Conservation (phyloP, 805 yeast genomes). For the Novakomyces olei region DNA sequence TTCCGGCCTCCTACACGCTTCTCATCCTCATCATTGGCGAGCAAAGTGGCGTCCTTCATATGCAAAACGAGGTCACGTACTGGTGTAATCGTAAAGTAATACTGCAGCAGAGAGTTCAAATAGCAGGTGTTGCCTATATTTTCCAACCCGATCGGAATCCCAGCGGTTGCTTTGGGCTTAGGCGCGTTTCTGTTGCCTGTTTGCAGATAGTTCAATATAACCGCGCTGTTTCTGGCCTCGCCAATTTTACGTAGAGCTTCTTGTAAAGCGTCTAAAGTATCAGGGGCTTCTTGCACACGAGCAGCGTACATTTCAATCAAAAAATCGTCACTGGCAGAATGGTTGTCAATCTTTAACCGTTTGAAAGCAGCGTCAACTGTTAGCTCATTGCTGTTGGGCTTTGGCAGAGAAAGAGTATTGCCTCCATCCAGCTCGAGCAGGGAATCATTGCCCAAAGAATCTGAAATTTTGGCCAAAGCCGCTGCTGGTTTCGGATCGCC, state of each 20-base stretch:
- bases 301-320: constrained; percentile 31
- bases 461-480: background rate
- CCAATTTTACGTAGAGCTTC: constrained; percentile 39
- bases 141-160: constrained; percentile 43
- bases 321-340: constrained; percentile 26
- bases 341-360: constrained; percentile 14
- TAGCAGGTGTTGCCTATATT: constrained; percentile 95
- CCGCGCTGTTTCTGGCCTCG: constrained; percentile 28
- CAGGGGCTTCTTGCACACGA: constrained; percentile 19
- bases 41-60: constrained; percentile 18
- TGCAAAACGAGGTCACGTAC: constrained; percentile 41
- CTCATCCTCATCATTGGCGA: constrained; percentile 8
- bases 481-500: background rate
- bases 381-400: background rate
- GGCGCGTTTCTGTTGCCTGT: constrained; percentile 30
- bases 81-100: constrained; percentile 69
- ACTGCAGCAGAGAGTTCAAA: constrained; percentile 72
- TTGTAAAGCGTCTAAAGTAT: constrained; percentile 25
- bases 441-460: background rate
- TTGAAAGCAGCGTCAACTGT: constrained; percentile 10
- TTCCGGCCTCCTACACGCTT: constrained; percentile 75
- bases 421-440: background rate
- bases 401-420: background rate
- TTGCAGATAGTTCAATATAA: constrained; percentile 33
- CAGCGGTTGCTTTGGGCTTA: background rate